Conservation (phyloP, 176 grass and related monocot species). For the Oryza meridionalis region DNA sequence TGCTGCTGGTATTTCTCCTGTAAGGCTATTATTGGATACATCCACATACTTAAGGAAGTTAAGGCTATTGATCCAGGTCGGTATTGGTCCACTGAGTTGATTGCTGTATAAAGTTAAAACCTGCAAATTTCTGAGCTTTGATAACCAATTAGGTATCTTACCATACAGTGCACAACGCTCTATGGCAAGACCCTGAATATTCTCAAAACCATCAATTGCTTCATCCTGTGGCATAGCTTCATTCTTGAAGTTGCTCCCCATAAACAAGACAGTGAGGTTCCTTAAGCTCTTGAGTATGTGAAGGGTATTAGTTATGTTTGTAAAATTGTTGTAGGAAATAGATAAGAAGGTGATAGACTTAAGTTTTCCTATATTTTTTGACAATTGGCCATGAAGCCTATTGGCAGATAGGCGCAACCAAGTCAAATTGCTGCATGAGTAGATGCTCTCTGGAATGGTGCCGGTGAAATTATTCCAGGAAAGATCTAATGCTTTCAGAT, state of each 20-base stretch:
- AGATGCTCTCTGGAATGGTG: conserved; percentile 33
- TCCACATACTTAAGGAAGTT: conserved; percentile 16
- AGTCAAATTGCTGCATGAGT: conserved; percentile 23
- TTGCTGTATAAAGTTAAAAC: background rate
- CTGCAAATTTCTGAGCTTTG: background rate
- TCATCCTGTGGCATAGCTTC: conserved; percentile 18
- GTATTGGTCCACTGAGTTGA: conserved; percentile 22
- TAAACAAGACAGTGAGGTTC: conserved; percentile 14
- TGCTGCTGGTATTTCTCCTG: background rate
- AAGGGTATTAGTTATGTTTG: conserved; percentile 10
- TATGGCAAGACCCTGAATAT: background rate
- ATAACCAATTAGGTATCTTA: conserved; percentile 37
- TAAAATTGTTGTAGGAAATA: background rate
- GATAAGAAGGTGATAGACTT: conserved; percentile 14
- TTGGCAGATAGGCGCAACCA: background rate
- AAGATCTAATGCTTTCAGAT: conserved; percentile 14
- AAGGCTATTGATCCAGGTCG: conserved; percentile 23
- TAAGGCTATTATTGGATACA: conserved; percentile 18
- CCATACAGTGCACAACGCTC: background rate
- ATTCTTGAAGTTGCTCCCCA: background rate
- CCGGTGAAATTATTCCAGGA: background rate
- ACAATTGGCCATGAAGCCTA: background rate
- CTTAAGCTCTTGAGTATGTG: conserved; percentile 5
- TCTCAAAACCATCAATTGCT: background rate
- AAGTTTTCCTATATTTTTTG: background rate